Conservation (phyloP, 306 rosid genomes). For the Ormosia emarginata region DNA sequence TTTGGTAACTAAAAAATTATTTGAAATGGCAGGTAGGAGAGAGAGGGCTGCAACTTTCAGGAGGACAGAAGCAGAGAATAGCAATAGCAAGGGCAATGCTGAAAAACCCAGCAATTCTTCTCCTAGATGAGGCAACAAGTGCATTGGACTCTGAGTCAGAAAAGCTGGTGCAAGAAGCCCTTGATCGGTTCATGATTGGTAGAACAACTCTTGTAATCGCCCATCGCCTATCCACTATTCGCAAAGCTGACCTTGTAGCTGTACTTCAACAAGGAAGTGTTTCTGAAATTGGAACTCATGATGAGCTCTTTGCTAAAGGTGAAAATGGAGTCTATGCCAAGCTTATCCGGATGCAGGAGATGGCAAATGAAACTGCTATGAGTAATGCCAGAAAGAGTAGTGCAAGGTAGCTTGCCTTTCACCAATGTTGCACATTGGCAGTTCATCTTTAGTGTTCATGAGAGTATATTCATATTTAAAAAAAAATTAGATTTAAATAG, state of each 20-base stretch:
- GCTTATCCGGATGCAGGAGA: slow-evolving; percentile 86
- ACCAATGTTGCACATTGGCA: background rate
- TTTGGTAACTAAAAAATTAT: background rate
- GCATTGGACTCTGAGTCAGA: slow-evolving; percentile 93
- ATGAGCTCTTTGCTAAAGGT: slow-evolving; percentile 76
- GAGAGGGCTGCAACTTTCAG: slow-evolving; percentile 89
- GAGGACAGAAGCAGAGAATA: slow-evolving; percentile 95
- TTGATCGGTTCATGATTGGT: slow-evolving; percentile 91
- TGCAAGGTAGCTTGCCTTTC: slow-evolving; percentile 59
- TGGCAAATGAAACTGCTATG: slow-evolving; percentile 74
- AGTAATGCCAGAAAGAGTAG: slow-evolving; percentile 93
- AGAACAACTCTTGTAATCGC: slow-evolving; percentile 91
- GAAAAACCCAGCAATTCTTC: slow-evolving; percentile 84
- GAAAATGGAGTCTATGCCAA: slow-evolving; percentile 86
- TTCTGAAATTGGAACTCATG: slow-evolving; percentile 83
- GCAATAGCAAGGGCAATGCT: slow-evolving; percentile 97
- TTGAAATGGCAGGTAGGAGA: slow-evolving; percentile 82
- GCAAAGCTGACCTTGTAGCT: slow-evolving; percentile 90
- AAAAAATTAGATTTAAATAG: no score
- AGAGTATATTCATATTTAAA: background rate
- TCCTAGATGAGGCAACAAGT: slow-evolving; percentile 90
- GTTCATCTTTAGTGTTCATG: background rate
- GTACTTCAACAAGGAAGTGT: slow-evolving; percentile 84
- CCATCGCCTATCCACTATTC: slow-evolving; percentile 90
- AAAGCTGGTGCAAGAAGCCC: slow-evolving; percentile 92